A percentile compares a stretch with the other conserved stretches of the same genome.
Conservation (phyloP, 768 basidiomycete species). For the Sporobolomyces phaffii region DNA sequence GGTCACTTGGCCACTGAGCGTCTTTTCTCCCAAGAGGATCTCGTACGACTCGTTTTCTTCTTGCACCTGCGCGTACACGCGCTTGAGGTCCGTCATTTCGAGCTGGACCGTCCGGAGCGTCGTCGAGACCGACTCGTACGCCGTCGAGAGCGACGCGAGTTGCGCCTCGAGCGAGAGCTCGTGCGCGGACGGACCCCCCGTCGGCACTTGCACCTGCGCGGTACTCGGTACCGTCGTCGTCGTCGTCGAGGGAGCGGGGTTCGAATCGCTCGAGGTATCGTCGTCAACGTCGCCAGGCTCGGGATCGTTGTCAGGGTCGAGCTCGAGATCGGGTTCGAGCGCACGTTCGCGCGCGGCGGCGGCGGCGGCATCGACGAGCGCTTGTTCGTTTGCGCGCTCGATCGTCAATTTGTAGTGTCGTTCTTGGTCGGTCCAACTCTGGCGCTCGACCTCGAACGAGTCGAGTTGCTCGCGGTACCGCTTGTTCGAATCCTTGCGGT, state of each 20-base stretch:
- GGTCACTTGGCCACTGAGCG: constrained; percentile 65
- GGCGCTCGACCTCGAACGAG: constrained; percentile 84
- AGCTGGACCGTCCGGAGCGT: constrained; percentile 76
- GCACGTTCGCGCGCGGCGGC: no score
- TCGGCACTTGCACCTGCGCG: no score
- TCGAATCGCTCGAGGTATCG: no score
- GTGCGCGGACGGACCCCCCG: constrained; percentile 52
- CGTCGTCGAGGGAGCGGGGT: background rate
- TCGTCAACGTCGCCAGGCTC: background rate
- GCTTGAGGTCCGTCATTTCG: constrained; percentile 77
- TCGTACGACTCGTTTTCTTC: constrained; percentile 98
- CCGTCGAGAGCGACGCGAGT: constrained; percentile 76
- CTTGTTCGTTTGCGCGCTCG: constrained; percentile 54
- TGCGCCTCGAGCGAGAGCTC: constrained; percentile 82
- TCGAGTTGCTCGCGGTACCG: constrained; percentile 85
- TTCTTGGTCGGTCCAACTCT: constrained; percentile 86
- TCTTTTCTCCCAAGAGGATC: constrained; percentile 83
- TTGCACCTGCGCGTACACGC: constrained; percentile 66
- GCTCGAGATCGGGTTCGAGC: no score
- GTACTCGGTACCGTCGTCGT: background rate
- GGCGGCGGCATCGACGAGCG: no score
- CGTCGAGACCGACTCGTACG: constrained; percentile 73
- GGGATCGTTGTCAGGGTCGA: no score
- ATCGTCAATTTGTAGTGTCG: constrained; percentile 88
- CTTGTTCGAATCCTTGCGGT: constrained; percentile 72